phyloP scores from a whole-genome alignment of 352 stramenopile species.

The Pythium brachiatum region DNA sequence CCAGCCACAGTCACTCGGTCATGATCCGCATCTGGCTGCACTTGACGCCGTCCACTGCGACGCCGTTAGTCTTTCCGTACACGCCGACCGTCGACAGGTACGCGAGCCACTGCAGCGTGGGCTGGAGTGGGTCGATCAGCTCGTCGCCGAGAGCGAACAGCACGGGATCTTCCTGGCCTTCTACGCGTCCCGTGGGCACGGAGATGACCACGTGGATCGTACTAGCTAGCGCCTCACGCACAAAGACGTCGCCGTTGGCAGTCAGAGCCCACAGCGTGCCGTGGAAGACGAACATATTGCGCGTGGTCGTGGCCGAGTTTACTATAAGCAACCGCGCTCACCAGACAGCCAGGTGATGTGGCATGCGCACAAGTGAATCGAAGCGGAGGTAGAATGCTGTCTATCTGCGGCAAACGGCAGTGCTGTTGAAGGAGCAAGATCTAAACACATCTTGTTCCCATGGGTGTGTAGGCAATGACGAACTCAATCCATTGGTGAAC shows the following conservation, averaged over 20 bases:
- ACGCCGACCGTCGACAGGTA: conserved; percentile 93
- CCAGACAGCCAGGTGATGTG: no score
- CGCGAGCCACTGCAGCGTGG: conserved; percentile 77
- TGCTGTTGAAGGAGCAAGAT: no score
- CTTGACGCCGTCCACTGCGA: conserved; percentile 68
- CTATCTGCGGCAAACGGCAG: no score
- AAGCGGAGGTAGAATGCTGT: no score
- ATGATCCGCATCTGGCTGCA: conserved; percentile 76
- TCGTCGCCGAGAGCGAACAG: conserved; percentile 42
- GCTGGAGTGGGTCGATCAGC: conserved; percentile 37
- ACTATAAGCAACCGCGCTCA: no score
- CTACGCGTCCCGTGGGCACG: conserved; percentile 42
- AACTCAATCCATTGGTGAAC: neutral
- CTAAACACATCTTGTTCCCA: no score
- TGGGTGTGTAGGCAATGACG: neutral
- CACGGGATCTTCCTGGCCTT: conserved; percentile 70
- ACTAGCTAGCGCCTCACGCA: conserved; percentile 48
- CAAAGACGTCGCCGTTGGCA: conserved; percentile 28
- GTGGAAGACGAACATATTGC: conserved; percentile 85
- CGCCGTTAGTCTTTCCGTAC: conserved; percentile 89
- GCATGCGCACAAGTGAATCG: no score
- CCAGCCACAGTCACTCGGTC: conserved; percentile 77
- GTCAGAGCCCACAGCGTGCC: conserved; percentile 44
- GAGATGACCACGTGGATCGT: conserved; percentile 80
- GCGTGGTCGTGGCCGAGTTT: neutral